A percentile compares a stretch with the other conserved stretches of the same genome.
Evolutionary conservation across 257 asterid species (phyloP).

Genomic region (Solanum chilense): DNA sequence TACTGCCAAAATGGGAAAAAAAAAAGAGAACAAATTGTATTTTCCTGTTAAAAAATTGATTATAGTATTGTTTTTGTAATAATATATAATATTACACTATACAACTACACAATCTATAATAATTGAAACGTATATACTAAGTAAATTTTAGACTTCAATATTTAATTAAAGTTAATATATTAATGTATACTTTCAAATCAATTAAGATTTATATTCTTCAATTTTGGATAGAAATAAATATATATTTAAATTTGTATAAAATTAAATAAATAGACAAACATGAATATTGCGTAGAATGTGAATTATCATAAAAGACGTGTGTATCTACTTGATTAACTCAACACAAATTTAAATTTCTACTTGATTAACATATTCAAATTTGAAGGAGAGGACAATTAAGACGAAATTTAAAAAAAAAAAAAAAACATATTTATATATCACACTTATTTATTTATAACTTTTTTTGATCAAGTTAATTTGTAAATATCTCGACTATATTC

Average conservation of each 20-base stretch:
- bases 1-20: neutral
- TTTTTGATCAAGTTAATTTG: neutral
- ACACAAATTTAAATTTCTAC: neutral
- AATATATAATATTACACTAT: neutral
- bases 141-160: neutral
- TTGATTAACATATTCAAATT: neutral
- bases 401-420: neutral
- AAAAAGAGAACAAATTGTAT: neutral
- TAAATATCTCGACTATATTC: neutral
- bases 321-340: too few relatives aligned
- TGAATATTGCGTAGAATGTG: fast-evolving
- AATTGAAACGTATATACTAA: neutral
- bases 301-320: neutral
- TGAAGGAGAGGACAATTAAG: neutral
- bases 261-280: neutral
- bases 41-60: neutral
- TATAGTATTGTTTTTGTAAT: neutral
- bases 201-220: too few relatives aligned
- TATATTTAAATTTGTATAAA: neutral
- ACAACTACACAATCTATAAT: neutral
- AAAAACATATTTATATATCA: neutral
- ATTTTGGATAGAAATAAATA: too few relatives aligned
- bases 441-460: neutral
- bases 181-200: neutral
- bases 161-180: neutral